Evolutionary conservation across 176 grass and related monocot genomes (phyloP).

Genomic region (Carex littledalei): DNA sequence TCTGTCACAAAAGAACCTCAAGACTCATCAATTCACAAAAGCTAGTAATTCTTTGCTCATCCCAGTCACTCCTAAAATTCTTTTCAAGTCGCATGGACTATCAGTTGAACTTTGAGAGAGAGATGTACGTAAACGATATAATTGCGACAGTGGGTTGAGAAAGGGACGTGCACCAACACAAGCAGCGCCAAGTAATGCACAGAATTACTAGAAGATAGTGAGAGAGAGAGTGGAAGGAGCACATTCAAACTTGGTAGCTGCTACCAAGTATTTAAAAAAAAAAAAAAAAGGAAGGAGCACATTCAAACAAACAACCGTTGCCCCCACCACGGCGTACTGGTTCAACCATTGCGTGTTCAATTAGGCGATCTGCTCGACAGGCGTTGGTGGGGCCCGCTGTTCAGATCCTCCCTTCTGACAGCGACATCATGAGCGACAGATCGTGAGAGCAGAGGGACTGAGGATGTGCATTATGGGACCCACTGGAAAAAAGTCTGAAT

Average conservation of each 20-base stretch:
- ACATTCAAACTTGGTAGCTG: too few relatives aligned
- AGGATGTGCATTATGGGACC: background rate
- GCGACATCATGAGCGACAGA: slow-evolving; percentile 3
- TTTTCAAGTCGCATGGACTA: background rate
- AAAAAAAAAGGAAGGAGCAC: background rate
- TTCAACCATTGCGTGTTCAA: background rate
- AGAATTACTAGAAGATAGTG: background rate
- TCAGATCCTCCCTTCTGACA: slow-evolving; percentile 5
- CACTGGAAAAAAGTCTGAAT: slow-evolving; percentile 17
- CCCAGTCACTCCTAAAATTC: background rate
- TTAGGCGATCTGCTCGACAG: background rate
- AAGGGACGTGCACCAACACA: background rate
- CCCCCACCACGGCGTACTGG: slow-evolving; percentile 1
- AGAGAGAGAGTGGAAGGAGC: too few relatives aligned
- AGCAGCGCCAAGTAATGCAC: slow-evolving; percentile 9
- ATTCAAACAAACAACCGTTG: slow-evolving; percentile 5
- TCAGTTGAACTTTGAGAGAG: background rate
- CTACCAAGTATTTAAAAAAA: too few relatives aligned
- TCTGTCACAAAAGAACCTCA: background rate
- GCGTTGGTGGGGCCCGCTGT: background rate
- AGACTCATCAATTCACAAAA: background rate
- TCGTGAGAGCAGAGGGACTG: background rate
- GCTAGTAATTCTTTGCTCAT: too few relatives aligned
- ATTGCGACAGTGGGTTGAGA: background rate
- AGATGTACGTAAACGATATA: background rate